Evolutionary conservation across 2,329 filamentous ascomycete genomes (phyloP), one percentile per base, ranked within the genome.

Genomic region (Pseudopithomyces chartarum): DNA sequence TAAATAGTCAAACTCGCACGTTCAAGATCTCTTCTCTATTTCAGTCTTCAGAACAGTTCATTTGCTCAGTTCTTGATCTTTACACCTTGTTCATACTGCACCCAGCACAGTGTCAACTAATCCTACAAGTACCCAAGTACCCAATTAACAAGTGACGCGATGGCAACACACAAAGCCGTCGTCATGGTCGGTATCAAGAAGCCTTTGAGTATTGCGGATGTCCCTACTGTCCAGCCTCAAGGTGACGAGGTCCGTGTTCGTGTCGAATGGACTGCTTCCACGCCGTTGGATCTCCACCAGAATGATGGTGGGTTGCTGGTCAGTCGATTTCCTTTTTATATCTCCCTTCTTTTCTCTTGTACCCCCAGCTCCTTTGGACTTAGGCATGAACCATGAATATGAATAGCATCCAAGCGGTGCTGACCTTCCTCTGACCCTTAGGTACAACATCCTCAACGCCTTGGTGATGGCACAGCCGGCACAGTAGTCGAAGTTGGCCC

Each of bases 211-310:
- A 57, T 77, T 20, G 69, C 68, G 8, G 60, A 74, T 50, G 69
- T 79, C 3, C 71, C 76, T 1, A 78, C 76, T 6, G 54, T 71
- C 4, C 54, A 56, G 13, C 75, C 76, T 1, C 55, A 40, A 13
- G 61, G 47, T 11, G 78, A 81, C 34, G 81, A 88, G 69, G 79
- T 86, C 33, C 78, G 81, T 15, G 73, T 88, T 39, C 79, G 77
- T 23, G 81, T 85, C 10, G 74, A 81, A 55, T 88, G 84, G 83
- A 85, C 84, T 1, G 81, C 84, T 2, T 86, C 85, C 1, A 85
- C 83, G 1, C 86, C 86, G 0, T 75, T 88, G 0, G 85, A 88
- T 62, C 74, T 88, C 6, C 86, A 88, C 70, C 81, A 85, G 56
- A 83, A 84, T 43, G 85, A 87, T 62, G 85, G 85, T 34, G 84